A percentile compares a stretch with the other conserved stretches of the same genome.
These are phyloP conservation scores for Sequoia sempervirens DNA, from an alignment of 75 land plant genomes.

Conservation along the genomic window DNA sequence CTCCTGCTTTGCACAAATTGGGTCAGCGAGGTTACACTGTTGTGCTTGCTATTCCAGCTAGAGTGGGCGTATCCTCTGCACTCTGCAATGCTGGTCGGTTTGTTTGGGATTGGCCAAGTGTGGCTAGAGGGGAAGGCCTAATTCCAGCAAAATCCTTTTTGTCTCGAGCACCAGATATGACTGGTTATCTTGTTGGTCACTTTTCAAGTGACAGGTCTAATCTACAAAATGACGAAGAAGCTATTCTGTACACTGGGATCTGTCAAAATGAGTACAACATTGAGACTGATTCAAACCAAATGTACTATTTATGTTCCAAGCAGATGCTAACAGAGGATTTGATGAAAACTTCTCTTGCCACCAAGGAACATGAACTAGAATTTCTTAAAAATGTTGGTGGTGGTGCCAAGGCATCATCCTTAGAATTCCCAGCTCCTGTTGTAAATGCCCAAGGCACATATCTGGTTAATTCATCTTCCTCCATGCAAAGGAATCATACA, in stretches of 20 bases:
- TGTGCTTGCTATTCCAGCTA: conserved; percentile 77
- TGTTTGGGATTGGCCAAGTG: conserved; percentile 93
- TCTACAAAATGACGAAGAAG: conserved; percentile 44
- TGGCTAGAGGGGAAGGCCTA: conserved; percentile 81
- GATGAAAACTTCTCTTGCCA: neutral
- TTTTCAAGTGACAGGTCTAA: conserved; percentile 24
- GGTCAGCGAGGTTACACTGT: conserved; percentile 84
- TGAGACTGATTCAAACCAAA: neutral
- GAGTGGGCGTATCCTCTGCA: conserved; percentile 72
- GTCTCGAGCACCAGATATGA: conserved; percentile 16
- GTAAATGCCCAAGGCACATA: no score
- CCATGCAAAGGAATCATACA: neutral
- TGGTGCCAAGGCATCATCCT: neutral
- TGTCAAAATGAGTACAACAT: conserved; percentile 27
- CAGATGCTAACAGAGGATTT: neutral
- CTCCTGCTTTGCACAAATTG: conserved; percentile 88
- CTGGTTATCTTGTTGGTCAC: conserved; percentile 12
- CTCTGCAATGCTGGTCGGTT: conserved; percentile 70
- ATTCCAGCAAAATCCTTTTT: conserved; percentile 34
- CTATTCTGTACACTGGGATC: conserved; percentile 33
- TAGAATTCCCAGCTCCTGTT: no score
- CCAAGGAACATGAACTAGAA: neutral
- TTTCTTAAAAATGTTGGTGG: neutral
- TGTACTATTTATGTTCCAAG: neutral
- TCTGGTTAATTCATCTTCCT: neutral